phyloP scores from a whole-genome alignment of 345 rosid genomes.

The Litchi chinensis region DNA sequence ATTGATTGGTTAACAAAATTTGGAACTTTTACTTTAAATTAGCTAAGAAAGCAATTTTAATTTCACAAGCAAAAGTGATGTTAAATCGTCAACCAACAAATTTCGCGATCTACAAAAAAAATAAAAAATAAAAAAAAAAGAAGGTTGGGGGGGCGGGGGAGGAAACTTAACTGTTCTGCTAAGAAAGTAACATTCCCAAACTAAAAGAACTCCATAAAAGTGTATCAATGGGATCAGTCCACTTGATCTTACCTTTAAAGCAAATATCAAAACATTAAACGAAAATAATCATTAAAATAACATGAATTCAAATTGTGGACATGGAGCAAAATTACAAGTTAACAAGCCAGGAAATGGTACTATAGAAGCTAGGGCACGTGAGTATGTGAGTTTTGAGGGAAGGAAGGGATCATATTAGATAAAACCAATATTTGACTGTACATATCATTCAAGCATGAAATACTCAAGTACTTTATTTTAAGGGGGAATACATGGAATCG shows the following conservation, averaged over 20 bases:
- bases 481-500: background rate
- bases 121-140: too few relatives aligned
- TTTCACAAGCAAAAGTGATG: background rate
- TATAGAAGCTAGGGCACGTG: background rate
- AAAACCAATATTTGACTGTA: too few relatives aligned
- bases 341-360: background rate
- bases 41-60: background rate
- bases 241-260: background rate
- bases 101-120: background rate
- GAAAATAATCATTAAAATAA: background rate
- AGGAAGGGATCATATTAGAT: too few relatives aligned
- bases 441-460: background rate
- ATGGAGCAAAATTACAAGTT: background rate
- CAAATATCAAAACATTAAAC: background rate
- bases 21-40: too few relatives aligned
- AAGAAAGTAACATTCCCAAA: too few relatives aligned
- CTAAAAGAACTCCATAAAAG: background rate
- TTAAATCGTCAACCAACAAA: background rate
- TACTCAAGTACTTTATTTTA: background rate
- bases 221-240: background rate
- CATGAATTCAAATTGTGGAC: background rate
- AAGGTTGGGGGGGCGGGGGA: too few relatives aligned
- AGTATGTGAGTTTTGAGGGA: background rate
- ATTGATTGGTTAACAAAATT: background rate
- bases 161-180: background rate